phyloP scores from a whole-genome alignment of 2,329 filamentous ascomycete genomes.

The Neoscytalidium dimidiatum region DNA sequence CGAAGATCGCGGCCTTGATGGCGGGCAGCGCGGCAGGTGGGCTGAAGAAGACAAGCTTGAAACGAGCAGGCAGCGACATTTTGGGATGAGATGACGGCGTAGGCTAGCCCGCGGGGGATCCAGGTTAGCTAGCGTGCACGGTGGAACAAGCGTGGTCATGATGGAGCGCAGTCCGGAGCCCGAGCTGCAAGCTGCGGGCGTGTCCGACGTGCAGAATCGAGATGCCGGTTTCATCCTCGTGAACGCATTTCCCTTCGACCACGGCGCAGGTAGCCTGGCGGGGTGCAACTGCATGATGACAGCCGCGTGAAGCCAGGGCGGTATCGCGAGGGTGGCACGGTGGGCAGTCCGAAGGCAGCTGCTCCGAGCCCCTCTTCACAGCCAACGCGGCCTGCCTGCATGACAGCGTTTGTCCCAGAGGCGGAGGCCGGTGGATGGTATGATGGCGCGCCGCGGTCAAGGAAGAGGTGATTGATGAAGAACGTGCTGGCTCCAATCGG shows the following conservation, averaged over 20 bases:
- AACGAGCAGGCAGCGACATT: slow-evolving; percentile 27
- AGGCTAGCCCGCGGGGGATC: neutral
- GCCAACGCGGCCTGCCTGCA: neutral
- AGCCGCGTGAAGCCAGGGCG: neutral
- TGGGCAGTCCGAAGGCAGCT: neutral
- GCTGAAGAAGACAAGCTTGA: slow-evolving; percentile 50
- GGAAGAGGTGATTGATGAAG: neutral
- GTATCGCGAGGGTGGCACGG: neutral
- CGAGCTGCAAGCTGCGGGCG: neutral
- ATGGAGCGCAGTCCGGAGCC: neutral
- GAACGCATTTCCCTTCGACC: neutral
- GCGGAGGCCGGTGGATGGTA: neutral
- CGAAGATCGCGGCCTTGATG: slow-evolving; percentile 49
- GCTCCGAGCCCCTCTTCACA: neutral
- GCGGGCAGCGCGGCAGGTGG: slow-evolving; percentile 39
- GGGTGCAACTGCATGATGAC: neutral
- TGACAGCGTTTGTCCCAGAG: neutral
- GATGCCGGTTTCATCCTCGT: neutral
- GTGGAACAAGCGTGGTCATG: neutral
- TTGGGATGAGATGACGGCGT: neutral
- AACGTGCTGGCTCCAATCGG: neutral
- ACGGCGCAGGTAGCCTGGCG: neutral
- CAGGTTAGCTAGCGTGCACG: neutral
- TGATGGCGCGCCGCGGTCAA: neutral
- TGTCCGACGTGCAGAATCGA: slow-evolving; percentile 6